Base-by-base conservation (phyloP, 1,139 yeast species). In the Saccharomycopsis hybrid region DNA sequence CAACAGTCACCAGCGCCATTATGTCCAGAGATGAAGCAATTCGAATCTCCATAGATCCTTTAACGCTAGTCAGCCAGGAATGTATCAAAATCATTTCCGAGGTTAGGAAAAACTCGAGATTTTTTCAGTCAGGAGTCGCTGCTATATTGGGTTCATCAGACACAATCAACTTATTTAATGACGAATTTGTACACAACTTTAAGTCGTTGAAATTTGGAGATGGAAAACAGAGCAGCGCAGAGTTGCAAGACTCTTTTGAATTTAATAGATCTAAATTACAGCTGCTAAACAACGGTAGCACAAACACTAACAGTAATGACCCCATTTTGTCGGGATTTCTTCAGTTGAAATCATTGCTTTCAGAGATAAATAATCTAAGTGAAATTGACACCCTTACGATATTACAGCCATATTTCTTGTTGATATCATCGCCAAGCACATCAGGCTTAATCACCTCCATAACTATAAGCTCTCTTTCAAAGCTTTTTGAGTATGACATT, bases 91-190 rank as follows among this genome's bases (percentile, higher is more conserved):
- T 92, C 53, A 82, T 94, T 24, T 83, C 95, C 13, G 92, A 95
- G 32, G 89, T 92, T 96, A 75, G 98, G 48, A 90, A 90, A 64
- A 78, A 82, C 62, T 76, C 85, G 48, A 78, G 94, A 57, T 84
- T 87, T 80, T 74, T 85, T 9, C 88, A 83, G 58, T 79, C 90
- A 39, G 95, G 96, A 2, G 94, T 89, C 45, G 94, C 96, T 4
- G 89, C 96, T 5, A 80, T 90, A 43, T 70, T 90, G 42, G 86
- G 94, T 5, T 46, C 54, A 2, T 71, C 73, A 7, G 69, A 65
- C 49, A 60, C 59, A 38, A 63, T 64, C 49, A 83, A 80, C 27
- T 59, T 69, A 32, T 68, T 68, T 53, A 68, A 63, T 41, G 73
- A 68, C 44, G 73, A 67, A 13, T 48, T 49, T 36, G 31, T 50